These are phyloP conservation scores for Eucalyptus pauciflora DNA, from an alignment of 345 rosid genomes.

Conservation along the genomic window DNA sequence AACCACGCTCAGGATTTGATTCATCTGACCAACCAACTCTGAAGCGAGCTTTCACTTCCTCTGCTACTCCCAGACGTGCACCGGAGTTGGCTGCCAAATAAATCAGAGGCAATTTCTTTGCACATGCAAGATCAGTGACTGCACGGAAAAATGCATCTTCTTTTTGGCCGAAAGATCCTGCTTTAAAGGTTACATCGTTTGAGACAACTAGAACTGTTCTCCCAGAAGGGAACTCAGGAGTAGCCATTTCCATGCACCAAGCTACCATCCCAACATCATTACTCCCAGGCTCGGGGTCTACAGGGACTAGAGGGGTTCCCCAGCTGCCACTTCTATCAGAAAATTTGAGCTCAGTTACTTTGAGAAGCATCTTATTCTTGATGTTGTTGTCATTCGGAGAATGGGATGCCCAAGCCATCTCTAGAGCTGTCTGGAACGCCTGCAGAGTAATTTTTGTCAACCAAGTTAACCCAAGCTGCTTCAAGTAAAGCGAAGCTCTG, in stretches of 20 bases:
- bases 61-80: conserved; percentile 95
- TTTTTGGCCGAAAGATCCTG: conserved; percentile 96
- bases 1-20: conserved; percentile 76
- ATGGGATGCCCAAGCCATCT: conserved; percentile 67
- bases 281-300: conserved; percentile 60
- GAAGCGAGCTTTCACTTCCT: conserved; percentile 87
- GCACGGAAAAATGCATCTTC: conserved; percentile 97
- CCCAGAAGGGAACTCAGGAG: conserved; percentile 96
- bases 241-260: conserved; percentile 85
- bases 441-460: conserved; percentile 16
- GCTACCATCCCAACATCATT: conserved; percentile 98
- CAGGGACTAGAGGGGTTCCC: conserved; percentile 61
- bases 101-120: conserved; percentile 76
- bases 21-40: conserved; percentile 96
- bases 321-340: conserved; percentile 47
- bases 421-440: conserved; percentile 91
- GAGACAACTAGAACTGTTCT: conserved; percentile 68
- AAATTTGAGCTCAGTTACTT: conserved; percentile 75
- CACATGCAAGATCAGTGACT: conserved; percentile 89
- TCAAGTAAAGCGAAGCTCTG: not conserved
- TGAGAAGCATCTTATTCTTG: conserved; percentile 34
- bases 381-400: conserved; percentile 30
- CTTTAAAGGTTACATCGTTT: conserved; percentile 95
- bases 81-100: conserved; percentile 99
- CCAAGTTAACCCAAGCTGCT: not conserved